phyloP scores from a whole-genome alignment of 371 early-diverging fungal genomes.

The Mucor circinelloides region DNA sequence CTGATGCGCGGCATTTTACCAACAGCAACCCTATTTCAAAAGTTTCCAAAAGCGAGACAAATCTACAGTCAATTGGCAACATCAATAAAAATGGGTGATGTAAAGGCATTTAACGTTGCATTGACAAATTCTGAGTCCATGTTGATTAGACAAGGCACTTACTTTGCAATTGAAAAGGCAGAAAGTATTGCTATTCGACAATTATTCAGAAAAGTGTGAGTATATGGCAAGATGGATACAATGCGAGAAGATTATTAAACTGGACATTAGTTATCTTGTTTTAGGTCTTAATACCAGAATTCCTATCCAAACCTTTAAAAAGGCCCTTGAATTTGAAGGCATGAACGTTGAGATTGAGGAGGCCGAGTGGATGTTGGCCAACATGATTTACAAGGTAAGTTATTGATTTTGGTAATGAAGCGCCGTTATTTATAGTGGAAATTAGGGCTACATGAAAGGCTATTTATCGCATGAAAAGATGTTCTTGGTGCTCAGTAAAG shows the following conservation, averaged over 20 bases:
- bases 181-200: slow-evolving; percentile 72
- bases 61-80: slow-evolving; percentile 64
- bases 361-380: slow-evolving; percentile 65
- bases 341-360: slow-evolving; percentile 50
- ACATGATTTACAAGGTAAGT: slow-evolving; percentile 76
- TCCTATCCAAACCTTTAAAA: slow-evolving; percentile 55
- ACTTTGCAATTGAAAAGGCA: slow-evolving; percentile 76
- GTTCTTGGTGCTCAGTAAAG: slow-evolving; percentile 74
- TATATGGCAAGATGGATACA: neutral
- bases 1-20: slow-evolving; percentile 73
- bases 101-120: slow-evolving; percentile 68
- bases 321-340: slow-evolving; percentile 54
- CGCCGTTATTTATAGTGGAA: neutral
- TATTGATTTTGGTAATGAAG: neutral
- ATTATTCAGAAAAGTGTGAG: slow-evolving; percentile 80
- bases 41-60: slow-evolving; percentile 57
- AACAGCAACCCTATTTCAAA: slow-evolving; percentile 48
- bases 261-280: slow-evolving; percentile 48
- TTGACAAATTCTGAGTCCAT: slow-evolving; percentile 53
- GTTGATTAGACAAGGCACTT: slow-evolving; percentile 72
- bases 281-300: slow-evolving; percentile 54
- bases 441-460: slow-evolving; percentile 81
- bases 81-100: slow-evolving; percentile 71
- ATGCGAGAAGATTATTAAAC: neutral
- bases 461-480: slow-evolving; percentile 84